Base-by-base conservation (phyloP, 139 green algal genomes). In the Edaphochlamys debaryana region DNA sequence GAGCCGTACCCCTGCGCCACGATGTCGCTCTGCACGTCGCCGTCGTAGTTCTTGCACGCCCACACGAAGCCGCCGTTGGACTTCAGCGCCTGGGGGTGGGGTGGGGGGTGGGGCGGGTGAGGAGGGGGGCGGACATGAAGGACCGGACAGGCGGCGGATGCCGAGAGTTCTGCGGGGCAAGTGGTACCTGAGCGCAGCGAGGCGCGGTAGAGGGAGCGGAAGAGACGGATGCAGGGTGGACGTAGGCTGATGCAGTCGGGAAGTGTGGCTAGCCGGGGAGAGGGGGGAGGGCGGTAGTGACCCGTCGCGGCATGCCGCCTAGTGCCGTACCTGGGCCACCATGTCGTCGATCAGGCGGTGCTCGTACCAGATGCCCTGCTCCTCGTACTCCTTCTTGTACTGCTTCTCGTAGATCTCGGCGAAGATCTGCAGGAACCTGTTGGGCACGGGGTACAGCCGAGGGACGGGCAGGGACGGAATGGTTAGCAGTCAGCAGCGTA, bases 11-110 rank as follows among this genome's bases (percentile, higher is more conserved):
- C 96, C 86, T 98, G 95, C 27, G 95, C 95, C 45, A 98, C 93
- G 38, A 98, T 98, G 90, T 98, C 90, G 27, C 41, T 63, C 91
- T 97, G 93, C 79, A 98, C 94, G 82, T 99, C 96, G 32, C 96
- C 96, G 74, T 99, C 96, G 85, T 99, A 99, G 92, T 99, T 99
- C 91, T 99, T 99, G 91, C 94, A 98, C 0, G 96, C 96, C 96
- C 96, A 99, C 75, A 99, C 95, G 92, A 98, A 99, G 75, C 96
- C 96, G 60, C 96, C 96, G 50, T 83, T 89, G 32, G 85, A 95
- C 91, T 99, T 99, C 58, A 99, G 90, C n/a, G 89, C 89, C 89
- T 98, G 41, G 5, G 17, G 23, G 29, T 27, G 89, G 8, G 0
- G 3, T 50, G 32, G 52, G 50, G 38, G 32, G 34, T 11, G 8